These are phyloP conservation scores for Grosmannia clavigera DNA, from an alignment of 2,329 filamentous ascomycete genomes.

Conservation along the genomic window DNA sequence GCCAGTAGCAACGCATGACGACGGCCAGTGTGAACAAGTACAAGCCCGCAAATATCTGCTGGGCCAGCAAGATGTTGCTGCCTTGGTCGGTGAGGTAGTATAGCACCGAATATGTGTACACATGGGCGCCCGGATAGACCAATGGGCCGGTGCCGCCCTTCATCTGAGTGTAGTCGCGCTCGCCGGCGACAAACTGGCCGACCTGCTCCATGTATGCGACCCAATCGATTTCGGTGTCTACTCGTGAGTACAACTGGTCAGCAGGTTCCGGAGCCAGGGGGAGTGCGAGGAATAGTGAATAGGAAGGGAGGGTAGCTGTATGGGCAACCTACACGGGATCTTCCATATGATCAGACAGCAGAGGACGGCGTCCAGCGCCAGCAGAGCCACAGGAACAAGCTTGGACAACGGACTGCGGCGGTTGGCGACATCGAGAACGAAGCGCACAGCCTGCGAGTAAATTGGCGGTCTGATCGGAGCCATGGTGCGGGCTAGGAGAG, in stretches of 20 bases:
- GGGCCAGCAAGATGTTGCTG: constrained; percentile 63
- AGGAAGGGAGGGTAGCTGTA: too few species aligned
- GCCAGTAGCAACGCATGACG: constrained; percentile 72
- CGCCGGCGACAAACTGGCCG: constrained; percentile 63
- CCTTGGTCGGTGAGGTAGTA: constrained; percentile 70
- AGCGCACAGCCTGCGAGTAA: constrained; percentile 16
- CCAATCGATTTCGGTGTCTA: constrained; percentile 97
- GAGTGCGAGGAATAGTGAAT: background rate
- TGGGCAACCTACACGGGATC: constrained; percentile 57
- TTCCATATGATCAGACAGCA: constrained; percentile 67
- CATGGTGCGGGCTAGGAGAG: constrained; percentile 1
- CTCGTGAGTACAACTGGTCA: background rate
- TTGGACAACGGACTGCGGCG: constrained; percentile 37
- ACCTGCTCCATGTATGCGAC: constrained; percentile 93
- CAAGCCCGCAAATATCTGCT: constrained; percentile 67
- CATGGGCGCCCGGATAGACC: constrained; percentile 88
- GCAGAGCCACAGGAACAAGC: constrained; percentile 45
- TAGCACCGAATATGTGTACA: constrained; percentile 76
- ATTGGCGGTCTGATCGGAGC: constrained; percentile 6
- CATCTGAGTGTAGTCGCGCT: constrained; percentile 79
- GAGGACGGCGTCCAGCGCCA: constrained; percentile 58
- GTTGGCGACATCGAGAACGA: constrained; percentile 30
- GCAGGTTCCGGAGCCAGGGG: background rate
- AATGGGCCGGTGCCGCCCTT: constrained; percentile 81
- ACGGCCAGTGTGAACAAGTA: constrained; percentile 66